Conservation (phyloP, 225 moss, liverwort and hornwort species). For the Thuidium tamariscinum region DNA sequence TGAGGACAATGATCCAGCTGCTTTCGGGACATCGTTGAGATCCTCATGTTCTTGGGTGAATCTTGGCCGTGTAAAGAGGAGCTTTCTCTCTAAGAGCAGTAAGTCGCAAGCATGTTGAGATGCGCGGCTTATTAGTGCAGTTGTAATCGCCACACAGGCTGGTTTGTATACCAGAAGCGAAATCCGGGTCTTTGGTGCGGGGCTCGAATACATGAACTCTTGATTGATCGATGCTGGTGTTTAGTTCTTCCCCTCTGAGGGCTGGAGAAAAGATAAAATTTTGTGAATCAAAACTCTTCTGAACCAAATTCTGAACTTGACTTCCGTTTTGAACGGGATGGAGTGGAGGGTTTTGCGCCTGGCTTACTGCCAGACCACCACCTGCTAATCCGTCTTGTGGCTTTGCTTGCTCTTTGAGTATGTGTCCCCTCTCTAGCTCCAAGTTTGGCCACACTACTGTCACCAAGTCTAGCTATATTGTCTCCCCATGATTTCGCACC, state of each 20-base stretch:
- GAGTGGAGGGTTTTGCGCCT: not conserved
- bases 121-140: not conserved
- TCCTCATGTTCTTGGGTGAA: not conserved
- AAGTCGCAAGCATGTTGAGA: not conserved
- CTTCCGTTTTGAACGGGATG: not conserved
- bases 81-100: not conserved
- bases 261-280: not conserved
- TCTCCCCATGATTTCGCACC: not conserved
- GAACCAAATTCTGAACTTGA: not conserved
- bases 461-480: constrained; percentile 1
- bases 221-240: not conserved
- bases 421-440: not conserved
- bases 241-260: not conserved
- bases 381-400: not conserved
- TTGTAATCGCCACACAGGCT: not conserved
- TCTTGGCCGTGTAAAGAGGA: not conserved
- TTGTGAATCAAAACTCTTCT: constrained; percentile 8
- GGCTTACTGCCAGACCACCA: constrained; percentile 29
- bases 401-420: constrained; percentile 1
- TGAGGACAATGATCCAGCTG: not conserved
- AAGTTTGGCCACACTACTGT: constrained; percentile 5
- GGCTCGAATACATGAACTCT: not conserved
- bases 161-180: not conserved
- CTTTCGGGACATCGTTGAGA: not conserved
- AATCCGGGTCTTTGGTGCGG: not conserved